Evolutionary conservation across 768 basidiomycete species (phyloP).

Genomic region (Boletus patriciae): DNA sequence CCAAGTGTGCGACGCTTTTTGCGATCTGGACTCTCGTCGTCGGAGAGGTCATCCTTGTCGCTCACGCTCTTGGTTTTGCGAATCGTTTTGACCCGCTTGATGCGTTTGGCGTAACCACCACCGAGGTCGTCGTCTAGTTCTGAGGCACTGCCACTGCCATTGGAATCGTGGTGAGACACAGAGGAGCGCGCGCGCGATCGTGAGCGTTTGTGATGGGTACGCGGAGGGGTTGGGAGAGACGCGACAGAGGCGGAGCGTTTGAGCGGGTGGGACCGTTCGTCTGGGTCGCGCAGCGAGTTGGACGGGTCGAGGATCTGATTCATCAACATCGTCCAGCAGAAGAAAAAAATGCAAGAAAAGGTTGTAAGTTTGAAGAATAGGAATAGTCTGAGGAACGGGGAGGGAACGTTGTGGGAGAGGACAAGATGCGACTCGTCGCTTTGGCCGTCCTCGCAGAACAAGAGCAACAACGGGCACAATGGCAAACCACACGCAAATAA

Average conservation of each 20-base stretch:
- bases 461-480: constrained; percentile 17
- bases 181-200: constrained; percentile 43
- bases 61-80: constrained; percentile 15
- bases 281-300: constrained; percentile 15
- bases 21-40: constrained; percentile 17
- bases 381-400: not conserved
- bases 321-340: constrained; percentile 28
- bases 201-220: constrained; percentile 52
- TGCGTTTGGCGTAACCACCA: constrained; percentile 8
- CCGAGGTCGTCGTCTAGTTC: constrained; percentile 28
- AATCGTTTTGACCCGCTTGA: constrained; percentile 17
- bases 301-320: constrained; percentile 38
- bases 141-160: constrained; percentile 38
- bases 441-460: constrained; percentile 15
- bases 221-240: constrained; percentile 66
- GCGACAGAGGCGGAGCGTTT: constrained; percentile 66
- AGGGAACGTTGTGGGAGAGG: constrained; percentile 25
- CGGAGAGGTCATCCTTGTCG: constrained; percentile 21
- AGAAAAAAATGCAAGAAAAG: not conserved
- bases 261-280: constrained; percentile 36
- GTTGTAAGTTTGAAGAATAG: not conserved
- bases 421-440: constrained; percentile 13
- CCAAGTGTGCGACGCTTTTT: constrained; percentile 43
- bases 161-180: constrained; percentile 47
- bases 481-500: constrained; percentile 18